Conservation (phyloP, 2,329 filamentous ascomycete genomes). For the Nakataea oryzae region DNA sequence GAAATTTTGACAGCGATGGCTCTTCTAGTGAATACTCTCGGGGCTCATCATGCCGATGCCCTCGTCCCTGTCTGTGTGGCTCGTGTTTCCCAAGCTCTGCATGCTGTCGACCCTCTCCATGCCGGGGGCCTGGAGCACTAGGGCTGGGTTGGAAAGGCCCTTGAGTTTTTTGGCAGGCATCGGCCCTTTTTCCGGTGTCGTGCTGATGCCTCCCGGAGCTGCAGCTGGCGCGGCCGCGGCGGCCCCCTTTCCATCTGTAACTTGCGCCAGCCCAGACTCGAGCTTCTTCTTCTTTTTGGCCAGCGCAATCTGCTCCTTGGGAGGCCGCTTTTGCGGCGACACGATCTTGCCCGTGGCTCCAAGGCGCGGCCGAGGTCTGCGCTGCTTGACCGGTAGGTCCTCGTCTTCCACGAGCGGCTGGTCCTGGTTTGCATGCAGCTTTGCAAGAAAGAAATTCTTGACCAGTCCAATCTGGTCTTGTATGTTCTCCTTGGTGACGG, state of each 20-base stretch:
- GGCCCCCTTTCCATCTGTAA: slow-evolving; percentile 30
- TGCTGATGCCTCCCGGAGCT: slow-evolving; percentile 20
- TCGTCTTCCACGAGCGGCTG: slow-evolving; percentile 86
- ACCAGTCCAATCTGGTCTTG: slow-evolving; percentile 76
- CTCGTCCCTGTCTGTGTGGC: slow-evolving; percentile 58
- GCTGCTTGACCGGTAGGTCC: slow-evolving; percentile 86
- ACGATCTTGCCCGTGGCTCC: slow-evolving; percentile 76
- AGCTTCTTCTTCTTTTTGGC: slow-evolving; percentile 83
- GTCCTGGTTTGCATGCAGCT: slow-evolving; percentile 74
- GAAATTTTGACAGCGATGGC: background rate
- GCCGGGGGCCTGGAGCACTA: slow-evolving; percentile 26
- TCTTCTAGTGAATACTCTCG: slow-evolving; percentile 49
- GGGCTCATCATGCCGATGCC: slow-evolving; percentile 75
- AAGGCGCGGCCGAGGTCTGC: slow-evolving; percentile 57
- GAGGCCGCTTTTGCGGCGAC: slow-evolving; percentile 70
- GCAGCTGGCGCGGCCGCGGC: slow-evolving; percentile 13
- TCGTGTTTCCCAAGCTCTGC: slow-evolving; percentile 47
- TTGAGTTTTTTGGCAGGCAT: slow-evolving; percentile 44
- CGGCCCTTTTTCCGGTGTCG: slow-evolving; percentile 18
- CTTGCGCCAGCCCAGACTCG: slow-evolving; percentile 40
- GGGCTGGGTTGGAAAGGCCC: slow-evolving; percentile 15
- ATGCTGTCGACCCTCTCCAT: slow-evolving; percentile 52
- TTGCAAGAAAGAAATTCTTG: slow-evolving; percentile 83
- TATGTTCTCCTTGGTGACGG: slow-evolving; percentile 71
- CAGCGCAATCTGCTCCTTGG: slow-evolving; percentile 71